Base-by-base conservation (phyloP, 352 stramenopile species). In the Globisporangium echinulatum region DNA sequence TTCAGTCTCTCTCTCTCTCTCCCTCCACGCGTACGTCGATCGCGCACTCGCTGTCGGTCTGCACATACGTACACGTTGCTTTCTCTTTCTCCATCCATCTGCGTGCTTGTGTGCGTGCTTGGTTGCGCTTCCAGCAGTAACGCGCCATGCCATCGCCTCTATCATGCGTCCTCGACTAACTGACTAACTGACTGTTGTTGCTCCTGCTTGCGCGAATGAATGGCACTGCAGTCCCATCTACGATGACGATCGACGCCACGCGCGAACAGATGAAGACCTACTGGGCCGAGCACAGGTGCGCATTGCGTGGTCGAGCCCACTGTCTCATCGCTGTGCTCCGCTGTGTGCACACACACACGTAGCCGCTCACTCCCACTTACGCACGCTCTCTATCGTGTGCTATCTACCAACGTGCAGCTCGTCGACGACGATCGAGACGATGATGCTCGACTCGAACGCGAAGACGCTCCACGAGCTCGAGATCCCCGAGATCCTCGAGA, bases 381-480 rank as follows among this genome's bases (percentile, higher is more conserved):
- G 5, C 13, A 8, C 40, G 3, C 49, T 15, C 14, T 54, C 19
- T 15, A 9, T 42, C 44, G 3, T 1, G 11, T 49, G 19, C 33
- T 46, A 38, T 19, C 15, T 25, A 44, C 40, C 40, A 2, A 37
- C 13, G 11, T 57, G 11, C 25, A 58, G 52, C 36, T 52, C 33
- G 33, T 57, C 66, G 46, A 84, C 79, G 40, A 85, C 75, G 39
- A 74, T 92, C 43, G 79, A 92, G 67, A 86, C 79, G 42, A 92
- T 92, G 83, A 92, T 92, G 83, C 75, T 92, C 40, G 83, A 92
- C 74, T 71, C 83, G 50, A 90, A 92, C 63, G 83, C 83, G 62
- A 73, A 83, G 62, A 74, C 68, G 54, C 74, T 92, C 6, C 77
- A 89, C 46, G 80, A 90, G 55, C 66, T 90, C 11, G 83, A 91